These are phyloP conservation scores for Harringtonia lauricola DNA, from an alignment of 2,329 filamentous ascomycete genomes.

Conservation along the genomic window DNA sequence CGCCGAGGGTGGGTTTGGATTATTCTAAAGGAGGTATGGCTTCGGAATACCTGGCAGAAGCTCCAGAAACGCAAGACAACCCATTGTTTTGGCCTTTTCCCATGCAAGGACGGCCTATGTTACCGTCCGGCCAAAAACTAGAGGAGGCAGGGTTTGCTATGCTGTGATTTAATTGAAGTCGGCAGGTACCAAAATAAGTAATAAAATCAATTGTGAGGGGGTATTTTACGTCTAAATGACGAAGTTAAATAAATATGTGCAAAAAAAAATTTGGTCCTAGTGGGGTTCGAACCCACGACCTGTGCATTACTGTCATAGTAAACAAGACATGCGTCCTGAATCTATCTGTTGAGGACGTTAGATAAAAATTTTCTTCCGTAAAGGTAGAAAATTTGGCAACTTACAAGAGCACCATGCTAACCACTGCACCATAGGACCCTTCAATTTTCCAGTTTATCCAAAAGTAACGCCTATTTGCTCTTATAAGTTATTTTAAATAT, in stretches of 20 bases:
- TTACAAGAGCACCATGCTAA: constrained; percentile 17
- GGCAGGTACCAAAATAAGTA: too few relatives aligned
- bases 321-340: constrained; percentile 10
- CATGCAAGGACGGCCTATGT: constrained; percentile 45
- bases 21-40: constrained; percentile 1
- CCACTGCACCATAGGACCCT: constrained; percentile 17
- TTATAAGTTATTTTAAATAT: too few relatives aligned
- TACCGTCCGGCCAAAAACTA: constrained; percentile 34
- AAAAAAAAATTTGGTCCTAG: constrained; percentile 12
- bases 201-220: neutral
- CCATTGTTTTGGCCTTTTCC: constrained; percentile 52
- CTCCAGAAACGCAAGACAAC: constrained; percentile 33
- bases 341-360: constrained; percentile 12
- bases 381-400: neutral
- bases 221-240: too few relatives aligned
- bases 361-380: constrained; percentile 3
- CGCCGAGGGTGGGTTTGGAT: constrained; percentile 2
- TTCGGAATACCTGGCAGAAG: constrained; percentile 3
- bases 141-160: constrained; percentile 40
- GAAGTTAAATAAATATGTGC: too few relatives aligned
- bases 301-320: constrained; percentile 15
- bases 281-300: constrained; percentile 17
- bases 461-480: neutral
- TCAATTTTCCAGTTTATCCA: constrained; percentile 13
- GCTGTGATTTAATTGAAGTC: constrained; percentile 17